phyloP scores from a whole-genome alignment of 83 land plant species.

The Diphasiastrum complanatum region DNA sequence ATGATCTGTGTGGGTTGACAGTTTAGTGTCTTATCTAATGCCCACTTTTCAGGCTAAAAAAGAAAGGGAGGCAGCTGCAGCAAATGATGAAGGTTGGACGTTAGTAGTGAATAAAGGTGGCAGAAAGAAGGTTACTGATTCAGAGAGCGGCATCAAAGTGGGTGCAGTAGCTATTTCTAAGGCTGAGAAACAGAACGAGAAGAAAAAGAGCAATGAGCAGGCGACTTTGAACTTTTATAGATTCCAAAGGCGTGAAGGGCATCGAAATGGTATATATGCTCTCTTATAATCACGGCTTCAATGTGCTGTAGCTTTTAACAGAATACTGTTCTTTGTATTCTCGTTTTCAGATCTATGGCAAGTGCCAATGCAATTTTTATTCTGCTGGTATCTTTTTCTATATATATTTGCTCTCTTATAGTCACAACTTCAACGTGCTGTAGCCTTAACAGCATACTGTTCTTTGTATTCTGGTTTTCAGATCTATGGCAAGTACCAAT shows the following conservation, averaged over 20 bases:
- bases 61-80: slow-evolving; percentile 61
- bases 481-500: neutral
- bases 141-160: slow-evolving; percentile 68
- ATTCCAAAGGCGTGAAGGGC: slow-evolving; percentile 81
- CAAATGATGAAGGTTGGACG: slow-evolving; percentile 96
- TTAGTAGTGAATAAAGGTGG: slow-evolving; percentile 84
- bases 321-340: neutral
- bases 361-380: neutral
- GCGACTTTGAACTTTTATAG: slow-evolving; percentile 59
- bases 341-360: neutral
- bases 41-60: slow-evolving; percentile 53
- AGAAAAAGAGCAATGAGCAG: slow-evolving; percentile 58
- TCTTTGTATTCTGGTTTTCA: too few species aligned
- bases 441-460: too few species aligned
- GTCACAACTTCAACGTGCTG: slow-evolving; percentile 74
- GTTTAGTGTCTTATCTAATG: too few species aligned
- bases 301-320: neutral
- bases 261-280: slow-evolving; percentile 77
- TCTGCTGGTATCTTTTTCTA: neutral
- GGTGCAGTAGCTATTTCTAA: slow-evolving; percentile 72
- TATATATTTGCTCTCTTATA: slow-evolving; percentile 5
- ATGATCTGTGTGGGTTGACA: too few species aligned
- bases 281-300: neutral
- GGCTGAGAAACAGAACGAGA: slow-evolving; percentile 44
- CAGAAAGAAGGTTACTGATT: slow-evolving; percentile 78